Conservation (phyloP, 352 stramenopile species). For the Stephanocyclus meneghinianus region DNA sequence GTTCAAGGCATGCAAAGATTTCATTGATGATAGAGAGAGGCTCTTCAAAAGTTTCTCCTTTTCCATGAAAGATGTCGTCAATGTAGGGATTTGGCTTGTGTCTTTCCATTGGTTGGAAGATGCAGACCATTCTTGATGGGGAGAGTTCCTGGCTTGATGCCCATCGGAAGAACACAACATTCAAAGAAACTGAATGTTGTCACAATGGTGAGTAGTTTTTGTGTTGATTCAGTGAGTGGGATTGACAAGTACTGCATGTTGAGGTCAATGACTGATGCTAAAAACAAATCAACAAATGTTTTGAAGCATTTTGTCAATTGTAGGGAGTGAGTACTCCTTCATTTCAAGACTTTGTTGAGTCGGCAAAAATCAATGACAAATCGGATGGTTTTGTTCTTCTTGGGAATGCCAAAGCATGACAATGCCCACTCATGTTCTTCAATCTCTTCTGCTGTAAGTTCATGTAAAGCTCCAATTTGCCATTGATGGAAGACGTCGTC, state of each 20-base stretch:
- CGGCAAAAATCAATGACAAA: background rate
- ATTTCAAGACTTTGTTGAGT: background rate
- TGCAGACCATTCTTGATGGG: background rate
- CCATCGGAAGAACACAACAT: slow-evolving; percentile 21
- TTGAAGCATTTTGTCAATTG: background rate
- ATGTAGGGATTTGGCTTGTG: background rate
- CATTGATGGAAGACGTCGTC: background rate
- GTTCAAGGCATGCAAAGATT: background rate
- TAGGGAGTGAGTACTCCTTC: background rate
- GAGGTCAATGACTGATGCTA: slow-evolving; percentile 11
- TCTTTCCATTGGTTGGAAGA: slow-evolving; percentile 8
- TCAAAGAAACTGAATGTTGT: slow-evolving; percentile 16
- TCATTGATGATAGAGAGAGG: background rate
- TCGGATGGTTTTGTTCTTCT: too few species aligned
- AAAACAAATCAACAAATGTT: slow-evolving; percentile 15
- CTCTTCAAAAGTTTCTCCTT: slow-evolving; percentile 12
- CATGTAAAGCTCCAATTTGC: background rate
- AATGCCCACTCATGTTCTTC: background rate
- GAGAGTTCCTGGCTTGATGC: slow-evolving; percentile 11
- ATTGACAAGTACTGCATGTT: slow-evolving; percentile 23
- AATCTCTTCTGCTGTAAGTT: too few species aligned
- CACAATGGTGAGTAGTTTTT: slow-evolving; percentile 15
- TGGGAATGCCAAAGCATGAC: background rate
- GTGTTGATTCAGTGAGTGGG: background rate
- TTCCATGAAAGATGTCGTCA: slow-evolving; percentile 8